phyloP scores from a whole-genome alignment of 2,329 filamentous ascomycete genomes.

The Diaporthe velutina region DNA sequence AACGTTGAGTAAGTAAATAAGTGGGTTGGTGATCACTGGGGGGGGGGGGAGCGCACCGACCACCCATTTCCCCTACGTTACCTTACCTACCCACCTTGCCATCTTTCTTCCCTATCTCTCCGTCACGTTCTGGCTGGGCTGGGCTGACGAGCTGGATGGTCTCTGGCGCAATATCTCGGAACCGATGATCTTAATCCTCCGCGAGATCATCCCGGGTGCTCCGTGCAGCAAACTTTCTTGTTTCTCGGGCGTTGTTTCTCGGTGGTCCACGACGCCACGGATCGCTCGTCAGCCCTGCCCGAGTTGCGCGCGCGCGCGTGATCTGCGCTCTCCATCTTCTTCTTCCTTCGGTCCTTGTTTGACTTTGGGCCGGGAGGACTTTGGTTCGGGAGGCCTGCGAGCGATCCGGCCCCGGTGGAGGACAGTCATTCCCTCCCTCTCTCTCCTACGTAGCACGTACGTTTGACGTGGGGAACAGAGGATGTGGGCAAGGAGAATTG shows the following conservation, averaged over 20 bases:
- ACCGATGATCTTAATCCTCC: conserved; percentile 30
- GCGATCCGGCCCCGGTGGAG: neutral
- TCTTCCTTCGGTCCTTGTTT: neutral
- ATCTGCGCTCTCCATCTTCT: neutral
- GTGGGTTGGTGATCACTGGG: neutral
- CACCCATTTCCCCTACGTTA: neutral
- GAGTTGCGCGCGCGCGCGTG: neutral
- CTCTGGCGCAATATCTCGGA: conserved; percentile 4
- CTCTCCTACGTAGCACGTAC: neutral
- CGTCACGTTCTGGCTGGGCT: neutral
- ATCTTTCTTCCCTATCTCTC: neutral
- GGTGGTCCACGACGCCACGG: too few relatives aligned
- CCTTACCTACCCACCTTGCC: neutral
- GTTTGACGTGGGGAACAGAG: neutral
- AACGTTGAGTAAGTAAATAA: neutral
- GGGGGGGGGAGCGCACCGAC: neutral
- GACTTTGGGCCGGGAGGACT: neutral
- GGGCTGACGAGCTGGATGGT: neutral
- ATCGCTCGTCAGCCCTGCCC: neutral
- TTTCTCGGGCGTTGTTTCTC: neutral
- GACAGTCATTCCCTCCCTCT: too few relatives aligned
- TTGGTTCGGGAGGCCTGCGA: neutral
- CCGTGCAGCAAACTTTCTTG: neutral
- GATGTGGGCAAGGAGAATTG: neutral
- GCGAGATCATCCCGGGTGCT: conserved; percentile 20